Base-by-base conservation (phyloP, 2,329 filamentous ascomycete genomes). In the Colletotrichum horii region DNA sequence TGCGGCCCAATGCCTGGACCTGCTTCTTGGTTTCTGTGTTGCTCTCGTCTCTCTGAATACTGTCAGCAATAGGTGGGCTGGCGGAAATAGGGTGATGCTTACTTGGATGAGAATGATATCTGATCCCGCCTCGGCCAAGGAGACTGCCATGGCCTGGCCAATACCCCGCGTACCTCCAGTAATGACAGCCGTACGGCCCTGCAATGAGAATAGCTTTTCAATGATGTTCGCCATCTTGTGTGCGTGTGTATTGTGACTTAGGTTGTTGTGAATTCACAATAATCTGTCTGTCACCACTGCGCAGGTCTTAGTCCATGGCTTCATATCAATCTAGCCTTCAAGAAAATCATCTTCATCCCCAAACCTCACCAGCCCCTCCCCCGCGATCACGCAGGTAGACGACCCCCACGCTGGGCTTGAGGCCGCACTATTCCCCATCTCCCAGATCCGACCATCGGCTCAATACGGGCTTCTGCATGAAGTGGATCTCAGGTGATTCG, bases 141-240 rank as follows among this genome's bases (percentile, higher is more conserved):
- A 71, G 2, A 78, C 19, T 26, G 77, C 76, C 79, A 80, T 80
- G 28, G 78, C 71, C 65, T 79, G 78, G n/a, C 79, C 79, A 9
- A 80, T 79, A 16, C 79, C 78, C 16, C 79, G 48, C 8, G 79
- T 80, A 14, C 78, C 78, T 22, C 79, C 78, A 19, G 79, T 80
- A 8, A 80, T 68, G n/a, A 79, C 74, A 19, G 79, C 79, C 48
- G 70, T 67, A 28, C 68, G 74, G 71, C 79, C 79, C 6, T 77
- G 15, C 30, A 79, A 72, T 6, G 76, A 77, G 66, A 80, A 80
- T 15, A 79, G 74, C 62, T 74, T 76, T 55, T 78, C 75, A 8
- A 79, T 26, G 26, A 74, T 76, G 32, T 58, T 76, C 7, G 72
- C 16, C 78, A 78, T 79, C 16, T 52, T 55, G 3, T 12, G 14